These are phyloP conservation scores for Leccinum pellstonianum DNA, from an alignment of 768 basidiomycete species.

Conservation along the genomic window DNA sequence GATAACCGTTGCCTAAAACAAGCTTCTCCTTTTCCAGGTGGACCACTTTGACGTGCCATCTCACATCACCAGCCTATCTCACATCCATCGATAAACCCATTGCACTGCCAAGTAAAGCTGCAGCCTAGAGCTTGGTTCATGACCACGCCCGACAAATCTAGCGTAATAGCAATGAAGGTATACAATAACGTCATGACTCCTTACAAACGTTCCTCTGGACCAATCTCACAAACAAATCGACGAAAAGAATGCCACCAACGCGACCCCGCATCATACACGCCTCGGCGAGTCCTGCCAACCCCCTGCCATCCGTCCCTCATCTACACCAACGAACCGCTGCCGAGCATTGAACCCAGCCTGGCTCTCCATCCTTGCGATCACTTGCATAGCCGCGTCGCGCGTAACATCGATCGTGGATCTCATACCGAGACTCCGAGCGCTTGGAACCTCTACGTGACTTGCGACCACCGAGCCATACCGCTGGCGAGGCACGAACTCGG, in stretches of 20 bases:
- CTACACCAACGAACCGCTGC: constrained; percentile 6
- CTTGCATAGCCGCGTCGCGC: constrained; percentile 18
- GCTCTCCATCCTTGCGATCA: constrained; percentile 27
- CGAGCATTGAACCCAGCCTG: constrained; percentile 13
- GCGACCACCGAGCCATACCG: constrained; percentile 1
- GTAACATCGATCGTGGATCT: constrained; percentile 1
- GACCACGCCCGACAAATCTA: constrained; percentile 12
- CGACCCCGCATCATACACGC: constrained; percentile 1
- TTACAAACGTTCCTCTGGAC: not conserved
- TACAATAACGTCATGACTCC: not conserved
- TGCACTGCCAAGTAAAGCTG: not conserved
- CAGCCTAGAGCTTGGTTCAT: not conserved
- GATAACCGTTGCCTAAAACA: too few relatives aligned
- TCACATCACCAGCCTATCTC: not conserved
- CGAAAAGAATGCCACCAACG: not conserved
- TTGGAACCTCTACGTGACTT: not conserved
- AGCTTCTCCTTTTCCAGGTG: too few relatives aligned
- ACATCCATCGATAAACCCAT: not conserved
- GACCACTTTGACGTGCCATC: not conserved
- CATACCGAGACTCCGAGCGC: not conserved
- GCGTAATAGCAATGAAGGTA: not conserved
- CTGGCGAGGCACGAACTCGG: constrained; percentile 29
- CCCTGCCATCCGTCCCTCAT: constrained; percentile 1
- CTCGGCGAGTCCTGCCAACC: constrained; percentile 7
- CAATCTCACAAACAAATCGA: constrained; percentile 22